Percentiles rank a stretch among this genome's conserved stretches.
These are phyloP conservation scores for Claviceps paspali DNA, from an alignment of 2,329 filamentous ascomycete species.

Conservation along the genomic window DNA sequence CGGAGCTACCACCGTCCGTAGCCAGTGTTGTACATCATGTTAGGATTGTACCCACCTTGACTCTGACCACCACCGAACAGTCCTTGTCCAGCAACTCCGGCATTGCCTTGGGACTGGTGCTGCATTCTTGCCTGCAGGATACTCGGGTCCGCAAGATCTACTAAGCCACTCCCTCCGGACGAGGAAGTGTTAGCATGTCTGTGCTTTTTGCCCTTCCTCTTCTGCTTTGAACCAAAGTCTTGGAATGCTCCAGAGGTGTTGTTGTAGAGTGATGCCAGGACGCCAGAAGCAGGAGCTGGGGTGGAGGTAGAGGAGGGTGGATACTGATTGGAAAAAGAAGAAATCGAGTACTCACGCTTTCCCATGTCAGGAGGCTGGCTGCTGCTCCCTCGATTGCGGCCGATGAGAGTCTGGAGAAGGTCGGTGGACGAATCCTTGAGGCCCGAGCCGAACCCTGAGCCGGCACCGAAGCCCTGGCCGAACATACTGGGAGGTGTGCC, in stretches of 20 bases:
- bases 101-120: conserved; percentile 68
- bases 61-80: conserved; percentile 74
- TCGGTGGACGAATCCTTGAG: conserved; percentile 53
- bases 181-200: conserved; percentile 99
- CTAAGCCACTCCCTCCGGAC: conserved; percentile 96
- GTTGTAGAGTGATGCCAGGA: conserved; percentile 85
- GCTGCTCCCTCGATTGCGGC: conserved; percentile 50
- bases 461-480: conserved; percentile 66
- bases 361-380: conserved; percentile 65
- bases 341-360: conserved; percentile 98
- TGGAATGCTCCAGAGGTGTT: conserved; percentile 72
- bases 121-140: conserved; percentile 97
- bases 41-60: conserved; percentile 90
- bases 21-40: conserved; percentile 67
- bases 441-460: conserved; percentile 48
- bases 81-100: conserved; percentile 61
- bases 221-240: conserved; percentile 91
- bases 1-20: conserved; percentile 49
- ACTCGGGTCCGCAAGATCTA: conserved; percentile 99
- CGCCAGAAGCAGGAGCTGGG: conserved; percentile 77
- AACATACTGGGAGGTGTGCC: conserved; percentile 93
- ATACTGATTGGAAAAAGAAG: conserved; percentile 80
- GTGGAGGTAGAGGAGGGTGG: conserved; percentile 67
- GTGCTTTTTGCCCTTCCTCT: conserved; percentile 99
- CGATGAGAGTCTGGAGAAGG: conserved; percentile 68